Conservation (phyloP, 179 eudicot species). For the Silene vulgaris region DNA sequence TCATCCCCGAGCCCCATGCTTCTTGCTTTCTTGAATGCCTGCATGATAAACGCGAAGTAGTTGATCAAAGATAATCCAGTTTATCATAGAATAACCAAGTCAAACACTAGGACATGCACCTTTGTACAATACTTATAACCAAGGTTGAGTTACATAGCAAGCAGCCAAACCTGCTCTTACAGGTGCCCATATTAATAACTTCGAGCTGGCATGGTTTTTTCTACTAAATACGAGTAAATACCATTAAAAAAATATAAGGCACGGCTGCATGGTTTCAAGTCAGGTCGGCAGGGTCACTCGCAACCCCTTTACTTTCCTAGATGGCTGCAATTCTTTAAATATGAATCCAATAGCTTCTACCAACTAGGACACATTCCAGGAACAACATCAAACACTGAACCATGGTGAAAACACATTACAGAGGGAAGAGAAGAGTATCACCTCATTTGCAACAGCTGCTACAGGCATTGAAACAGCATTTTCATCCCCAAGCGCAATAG, state of each 20-base stretch:
- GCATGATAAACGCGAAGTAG: constrained; percentile 1
- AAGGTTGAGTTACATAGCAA: too few relatives aligned
- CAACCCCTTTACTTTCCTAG: too few relatives aligned
- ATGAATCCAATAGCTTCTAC: too few relatives aligned
- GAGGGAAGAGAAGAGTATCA: constrained; percentile 13
- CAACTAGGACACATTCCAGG: too few relatives aligned
- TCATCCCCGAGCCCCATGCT: constrained; percentile 83
- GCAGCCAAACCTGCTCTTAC: background rate
- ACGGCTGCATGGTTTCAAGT: too few relatives aligned
- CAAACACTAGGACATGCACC: background rate
- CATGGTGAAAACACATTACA: background rate
- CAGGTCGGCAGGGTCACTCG: too few relatives aligned
- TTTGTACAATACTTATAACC: too few relatives aligned
- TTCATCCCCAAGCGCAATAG: constrained; percentile 90
- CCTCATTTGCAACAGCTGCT: constrained; percentile 97
- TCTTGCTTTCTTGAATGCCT: constrained; percentile 91
- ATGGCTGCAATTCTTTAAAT: too few relatives aligned
- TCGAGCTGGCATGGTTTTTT: background rate
- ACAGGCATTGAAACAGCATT: constrained; percentile 86
- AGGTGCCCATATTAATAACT: background rate
- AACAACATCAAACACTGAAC: too few relatives aligned
- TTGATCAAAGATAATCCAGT: background rate
- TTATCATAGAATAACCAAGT: background rate
- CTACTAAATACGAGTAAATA: background rate
- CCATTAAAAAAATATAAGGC: background rate